These are phyloP conservation scores for Neopestalotiopsis sp. DNA, from an alignment of 2,329 filamentous ascomycete species.

Conservation along the genomic window DNA sequence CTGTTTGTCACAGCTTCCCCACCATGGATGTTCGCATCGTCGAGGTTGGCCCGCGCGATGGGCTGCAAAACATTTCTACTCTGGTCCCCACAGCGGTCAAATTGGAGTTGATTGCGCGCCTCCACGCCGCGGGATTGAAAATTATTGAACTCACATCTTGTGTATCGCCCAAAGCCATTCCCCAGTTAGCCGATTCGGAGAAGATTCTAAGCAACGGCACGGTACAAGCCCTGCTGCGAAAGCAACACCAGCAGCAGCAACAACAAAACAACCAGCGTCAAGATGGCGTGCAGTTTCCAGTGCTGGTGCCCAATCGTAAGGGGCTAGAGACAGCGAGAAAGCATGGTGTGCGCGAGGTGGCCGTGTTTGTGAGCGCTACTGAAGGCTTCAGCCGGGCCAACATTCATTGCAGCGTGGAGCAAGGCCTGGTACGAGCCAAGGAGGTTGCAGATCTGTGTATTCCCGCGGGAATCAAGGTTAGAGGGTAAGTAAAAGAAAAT, in stretches of 20 bases:
- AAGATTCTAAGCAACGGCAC: neutral
- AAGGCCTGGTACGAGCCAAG: constrained; percentile 45
- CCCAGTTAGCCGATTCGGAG: neutral
- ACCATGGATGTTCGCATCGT: constrained; percentile 8
- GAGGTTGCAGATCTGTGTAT: neutral
- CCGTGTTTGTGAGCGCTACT: constrained; percentile 65
- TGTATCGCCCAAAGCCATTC: neutral
- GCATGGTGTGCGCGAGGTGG: constrained; percentile 36
- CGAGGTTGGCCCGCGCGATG: constrained; percentile 8
- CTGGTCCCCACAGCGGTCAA: neutral
- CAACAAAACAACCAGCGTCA: neutral
- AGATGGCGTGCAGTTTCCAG: neutral
- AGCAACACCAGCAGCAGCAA: neutral
- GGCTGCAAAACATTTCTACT: constrained; percentile 3
- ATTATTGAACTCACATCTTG: neutral
- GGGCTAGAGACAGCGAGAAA: constrained; percentile 51
- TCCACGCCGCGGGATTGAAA: neutral
- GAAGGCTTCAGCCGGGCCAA: constrained; percentile 64
- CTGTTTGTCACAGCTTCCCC: too few species aligned
- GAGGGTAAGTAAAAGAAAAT: neutral
- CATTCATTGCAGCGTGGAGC: constrained; percentile 63
- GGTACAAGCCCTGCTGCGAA: neutral
- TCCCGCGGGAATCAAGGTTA: neutral
- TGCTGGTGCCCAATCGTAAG: constrained; percentile 34
- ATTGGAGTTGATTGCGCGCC: neutral